Conservation (phyloP, 805 yeast genomes). For the Candida stauntonica region DNA sequence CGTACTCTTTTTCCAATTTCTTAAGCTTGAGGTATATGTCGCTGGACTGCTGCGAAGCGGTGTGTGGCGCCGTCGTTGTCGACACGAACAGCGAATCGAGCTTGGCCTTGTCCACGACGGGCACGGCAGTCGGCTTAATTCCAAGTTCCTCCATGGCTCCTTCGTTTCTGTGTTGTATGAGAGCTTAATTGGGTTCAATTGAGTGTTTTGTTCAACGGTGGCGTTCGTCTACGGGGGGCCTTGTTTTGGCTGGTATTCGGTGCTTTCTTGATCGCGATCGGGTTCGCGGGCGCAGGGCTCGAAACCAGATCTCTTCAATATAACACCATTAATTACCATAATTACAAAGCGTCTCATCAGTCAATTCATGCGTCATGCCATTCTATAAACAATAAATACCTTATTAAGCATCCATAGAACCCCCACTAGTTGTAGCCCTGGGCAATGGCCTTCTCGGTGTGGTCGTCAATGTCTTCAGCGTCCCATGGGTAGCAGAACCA, state of each 20-base stretch:
- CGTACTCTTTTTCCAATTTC: slow-evolving; percentile 86
- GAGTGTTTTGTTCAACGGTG: neutral
- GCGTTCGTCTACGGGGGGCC: neutral
- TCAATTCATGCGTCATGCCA: neutral
- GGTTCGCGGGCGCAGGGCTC: too few relatives aligned
- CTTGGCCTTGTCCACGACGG: slow-evolving; percentile 31
- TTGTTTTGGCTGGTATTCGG: neutral
- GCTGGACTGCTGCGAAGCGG: slow-evolving; percentile 8
- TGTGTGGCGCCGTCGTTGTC: slow-evolving; percentile 16
- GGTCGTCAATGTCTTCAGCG: slow-evolving; percentile 73
- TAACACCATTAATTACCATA: too few relatives aligned
- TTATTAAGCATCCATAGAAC: too few relatives aligned
- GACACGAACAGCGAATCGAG: slow-evolving; percentile 25
- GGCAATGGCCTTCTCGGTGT: slow-evolving; percentile 55
- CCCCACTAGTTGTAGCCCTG: slow-evolving; percentile 72
- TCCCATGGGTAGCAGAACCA: slow-evolving; percentile 96
- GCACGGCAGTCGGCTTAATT: slow-evolving; percentile 35
- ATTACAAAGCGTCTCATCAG: too few relatives aligned
- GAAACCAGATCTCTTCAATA: neutral
- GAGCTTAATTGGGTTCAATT: neutral
- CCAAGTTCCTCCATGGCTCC: slow-evolving; percentile 66
- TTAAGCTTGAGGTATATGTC: slow-evolving; percentile 85
- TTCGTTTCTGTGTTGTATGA: too few relatives aligned
- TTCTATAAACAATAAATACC: too few relatives aligned
- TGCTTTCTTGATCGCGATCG: neutral